phyloP scores from a whole-genome alignment of 331 rosid genomes.

The Telfairia occidentalis region DNA sequence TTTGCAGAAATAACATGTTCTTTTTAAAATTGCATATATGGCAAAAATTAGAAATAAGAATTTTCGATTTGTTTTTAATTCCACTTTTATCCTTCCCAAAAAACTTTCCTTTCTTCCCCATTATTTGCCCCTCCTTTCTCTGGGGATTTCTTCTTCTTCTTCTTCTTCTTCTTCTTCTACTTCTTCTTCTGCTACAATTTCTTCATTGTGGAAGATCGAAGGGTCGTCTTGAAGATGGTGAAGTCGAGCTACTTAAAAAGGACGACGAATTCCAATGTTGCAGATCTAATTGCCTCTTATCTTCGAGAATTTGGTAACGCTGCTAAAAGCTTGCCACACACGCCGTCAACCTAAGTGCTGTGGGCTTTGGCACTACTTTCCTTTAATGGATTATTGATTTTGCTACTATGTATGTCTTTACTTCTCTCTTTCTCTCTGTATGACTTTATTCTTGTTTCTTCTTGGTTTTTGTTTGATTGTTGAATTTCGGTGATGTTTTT shows the following conservation, averaged over 20 bases:
- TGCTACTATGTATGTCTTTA: constrained; percentile 57
- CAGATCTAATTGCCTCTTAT: constrained; percentile 39
- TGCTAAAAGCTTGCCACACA: constrained; percentile 44
- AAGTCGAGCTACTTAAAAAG: constrained; percentile 26
- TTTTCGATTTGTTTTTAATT: no score
- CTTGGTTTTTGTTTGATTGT: background rate
- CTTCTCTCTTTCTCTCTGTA: background rate
- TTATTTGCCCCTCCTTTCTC: no score
- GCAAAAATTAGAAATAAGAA: no score
- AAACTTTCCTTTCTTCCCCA: no score
- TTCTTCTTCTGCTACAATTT: background rate
- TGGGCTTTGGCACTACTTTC: constrained; percentile 49
- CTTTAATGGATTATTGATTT: constrained; percentile 50
- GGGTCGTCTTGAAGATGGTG: background rate
- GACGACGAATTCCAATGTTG: constrained; percentile 28
- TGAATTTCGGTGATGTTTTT: background rate
- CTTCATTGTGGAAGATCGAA: background rate
- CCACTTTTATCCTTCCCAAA: no score
- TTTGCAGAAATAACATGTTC: no score
- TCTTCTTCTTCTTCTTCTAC: background rate
- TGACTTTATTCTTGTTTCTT: background rate
- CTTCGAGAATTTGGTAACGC: constrained; percentile 36
- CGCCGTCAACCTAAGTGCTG: constrained; percentile 40
- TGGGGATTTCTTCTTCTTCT: no score
- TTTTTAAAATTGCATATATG: no score